A percentile compares a stretch with the other conserved stretches of the same genome.
Conservation (phyloP, 1,139 yeast species). For the Maudiozyma humilis region DNA sequence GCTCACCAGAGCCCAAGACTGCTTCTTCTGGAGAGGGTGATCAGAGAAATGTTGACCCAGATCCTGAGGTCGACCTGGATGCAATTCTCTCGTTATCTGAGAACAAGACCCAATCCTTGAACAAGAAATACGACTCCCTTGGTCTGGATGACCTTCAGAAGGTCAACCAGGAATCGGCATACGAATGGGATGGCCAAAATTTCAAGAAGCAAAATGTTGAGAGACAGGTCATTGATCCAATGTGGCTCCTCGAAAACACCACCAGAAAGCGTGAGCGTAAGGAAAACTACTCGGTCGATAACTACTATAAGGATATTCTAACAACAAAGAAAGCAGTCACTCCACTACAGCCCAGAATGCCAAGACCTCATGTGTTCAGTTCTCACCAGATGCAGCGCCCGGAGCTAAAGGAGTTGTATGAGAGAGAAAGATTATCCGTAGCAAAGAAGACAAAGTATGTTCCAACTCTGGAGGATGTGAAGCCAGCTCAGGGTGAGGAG, state of each 20-base stretch:
- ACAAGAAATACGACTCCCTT: constrained; percentile 71
- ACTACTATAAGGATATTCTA: constrained; percentile 68
- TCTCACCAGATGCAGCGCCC: constrained; percentile 70
- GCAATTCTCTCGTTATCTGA: constrained; percentile 69
- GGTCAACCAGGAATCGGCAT: constrained; percentile 55
- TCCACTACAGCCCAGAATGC: constrained; percentile 58
- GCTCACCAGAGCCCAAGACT: constrained; percentile 27
- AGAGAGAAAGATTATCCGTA: constrained; percentile 48
- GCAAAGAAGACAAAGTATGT: constrained; percentile 30
- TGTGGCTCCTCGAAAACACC: constrained; percentile 55
- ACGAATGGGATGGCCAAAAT: constrained; percentile 80
- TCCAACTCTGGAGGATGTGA: constrained; percentile 31
- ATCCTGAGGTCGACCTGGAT: constrained; percentile 66
- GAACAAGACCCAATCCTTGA: constrained; percentile 66
- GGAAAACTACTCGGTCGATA: constrained; percentile 69
- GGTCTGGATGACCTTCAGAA: constrained; percentile 93
- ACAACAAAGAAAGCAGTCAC: constrained; percentile 51
- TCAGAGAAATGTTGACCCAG: constrained; percentile 16
- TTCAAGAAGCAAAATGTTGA: constrained; percentile 54
- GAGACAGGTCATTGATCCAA: constrained; percentile 33
- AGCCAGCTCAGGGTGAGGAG: constrained; percentile 35
- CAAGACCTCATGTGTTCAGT: constrained; percentile 54
- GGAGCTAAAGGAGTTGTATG: constrained; percentile 52
- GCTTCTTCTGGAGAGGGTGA: neutral
- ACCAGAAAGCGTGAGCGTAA: constrained; percentile 57